Evolutionary conservation across 1,284 basidiomycete species (phyloP), one percentile per base, ranked within the genome.

Genomic region (Anthracocystis panici-leucophaei): DNA sequence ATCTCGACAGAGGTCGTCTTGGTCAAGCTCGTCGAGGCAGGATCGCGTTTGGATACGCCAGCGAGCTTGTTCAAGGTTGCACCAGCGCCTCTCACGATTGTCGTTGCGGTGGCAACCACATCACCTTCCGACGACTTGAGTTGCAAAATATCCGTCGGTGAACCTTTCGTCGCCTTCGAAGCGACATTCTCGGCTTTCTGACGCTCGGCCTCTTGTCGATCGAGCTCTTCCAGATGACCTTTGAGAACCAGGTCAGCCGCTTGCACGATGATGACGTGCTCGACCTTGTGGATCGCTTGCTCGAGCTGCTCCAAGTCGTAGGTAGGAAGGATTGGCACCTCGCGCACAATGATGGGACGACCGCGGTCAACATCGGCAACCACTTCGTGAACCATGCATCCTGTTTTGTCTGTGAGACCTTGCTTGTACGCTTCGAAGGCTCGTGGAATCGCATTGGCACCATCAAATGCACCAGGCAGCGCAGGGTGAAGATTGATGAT

Each of bases 401-500:
- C 96, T 0, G 93, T 92, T 46, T 78, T 75, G 44, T 79, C 65
- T 25, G 74, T 70, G 16, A 70, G 50, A 5, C 93, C 94, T 64
- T 88, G 89, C 81, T 93, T 89, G 84, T 92, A 96, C 0, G 95
- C 95, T 71, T 93, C 93, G 83, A 91, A 95, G 2, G 95, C 94
- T 23, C 96, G 88, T 64, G 92, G 90, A 62, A 98, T 93, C 1
- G 95, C 95, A 81, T 93, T 89, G 5, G 94, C 91, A 10, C 97
- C 97, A 79, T 97, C 95, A 79, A 99, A 99, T 7, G 92, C 91
- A 0, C 93, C 93, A 0, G 97, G 97, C 2, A 99, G 88, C 6
- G 96, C 97, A 10, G 97, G 96, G 82, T 99, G 97, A 11, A 99
- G 88, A 85, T 99, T 99, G 88, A 99, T 97, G 76, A 97, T 92